Base-by-base conservation (phyloP, 371 early-diverging fungal genomes). In the Mucor irregularis region DNA sequence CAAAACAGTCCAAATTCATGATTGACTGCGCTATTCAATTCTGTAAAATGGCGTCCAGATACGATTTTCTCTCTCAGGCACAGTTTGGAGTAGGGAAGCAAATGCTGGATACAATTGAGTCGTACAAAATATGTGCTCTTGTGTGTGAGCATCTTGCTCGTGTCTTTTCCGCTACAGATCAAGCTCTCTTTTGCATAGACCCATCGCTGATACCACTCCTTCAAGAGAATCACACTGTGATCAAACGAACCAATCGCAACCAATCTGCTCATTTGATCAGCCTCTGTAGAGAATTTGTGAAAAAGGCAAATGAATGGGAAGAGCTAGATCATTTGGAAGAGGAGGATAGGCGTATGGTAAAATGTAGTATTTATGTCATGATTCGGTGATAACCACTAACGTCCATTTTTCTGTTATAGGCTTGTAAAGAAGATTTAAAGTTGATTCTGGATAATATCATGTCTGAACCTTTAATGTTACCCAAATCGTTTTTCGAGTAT, bases 61-160 rank as follows among this genome's bases (percentile, higher is more conserved):
- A 72, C 44, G 68, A 70, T 48, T 68, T 68, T 44, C 40, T 62
- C 5, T 64, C 66, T 5, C 68, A 65, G 21, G 55, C 64, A 0
- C 61, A 64, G 29, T 56, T 59, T 33, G 65, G 59, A 9, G 37
- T 60, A 1, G 73, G 68, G 14, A 48, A 57, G 33, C 65, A 62
- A 22, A 56, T 62, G 7, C 21, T 61, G 21, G 19, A 45, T 4
- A 43, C 63, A 1, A 58, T 72, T 38, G 66, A 68, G 21, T 52
- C 60, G 7, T 72, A 67, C 24, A 65, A 69, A 30, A 46, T 59
- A 5, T 66, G 68, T 49, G 66, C 73, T 4, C 28, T 69, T 3
- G 58, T 64, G 1, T 72, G 61, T 58, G 76, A 72, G 14, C 58
- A 70, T 56, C 66, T 68, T 11, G 49, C 61, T 1, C 61, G 58